These are phyloP conservation scores for Geranium rotundifolium DNA, from an alignment of 345 rosid genomes.

Conservation along the genomic window DNA sequence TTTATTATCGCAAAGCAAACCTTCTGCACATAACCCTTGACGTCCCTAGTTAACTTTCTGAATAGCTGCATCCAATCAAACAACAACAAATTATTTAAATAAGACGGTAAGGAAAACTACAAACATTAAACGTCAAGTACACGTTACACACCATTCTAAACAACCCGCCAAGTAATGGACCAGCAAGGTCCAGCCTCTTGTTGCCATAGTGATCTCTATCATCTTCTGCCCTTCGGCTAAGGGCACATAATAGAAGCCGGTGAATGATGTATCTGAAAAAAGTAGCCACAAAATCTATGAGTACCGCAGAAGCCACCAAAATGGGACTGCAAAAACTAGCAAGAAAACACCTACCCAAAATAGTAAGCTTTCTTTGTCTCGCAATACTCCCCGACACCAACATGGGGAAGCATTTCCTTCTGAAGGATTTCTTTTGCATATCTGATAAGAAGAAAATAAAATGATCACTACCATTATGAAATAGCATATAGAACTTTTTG, in stretches of 20 bases:
- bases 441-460: slow-evolving; percentile 32
- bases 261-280: slow-evolving; percentile 68
- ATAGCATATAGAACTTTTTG: slow-evolving; percentile 6
- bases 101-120: slow-evolving; percentile 2
- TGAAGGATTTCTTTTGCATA: slow-evolving; percentile 96
- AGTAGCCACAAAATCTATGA: slow-evolving; percentile 2
- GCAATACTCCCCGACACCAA: slow-evolving; percentile 81
- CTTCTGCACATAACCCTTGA: slow-evolving; percentile 93
- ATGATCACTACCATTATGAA: slow-evolving; percentile 14
- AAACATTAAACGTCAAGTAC: background rate
- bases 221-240: slow-evolving; percentile 91
- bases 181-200: slow-evolving; percentile 99
- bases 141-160: slow-evolving; percentile 71
- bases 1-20: slow-evolving; percentile 23
- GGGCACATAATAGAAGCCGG: slow-evolving; percentile 87
- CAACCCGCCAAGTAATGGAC: slow-evolving; percentile 94
- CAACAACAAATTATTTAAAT: slow-evolving; percentile 4
- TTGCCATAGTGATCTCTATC: slow-evolving; percentile 99
- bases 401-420: slow-evolving; percentile 99
- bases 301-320: slow-evolving; percentile 5
- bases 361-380: slow-evolving; percentile 97
- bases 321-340: background rate
- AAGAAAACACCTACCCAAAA: slow-evolving; percentile 55
- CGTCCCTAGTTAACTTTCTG: slow-evolving; percentile 90
- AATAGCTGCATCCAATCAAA: slow-evolving; percentile 54